Percentiles rank a stretch among this genome's conserved stretches.
Conservation (phyloP, 176 grass and related monocot genomes). For the Oryza officinalis region DNA sequence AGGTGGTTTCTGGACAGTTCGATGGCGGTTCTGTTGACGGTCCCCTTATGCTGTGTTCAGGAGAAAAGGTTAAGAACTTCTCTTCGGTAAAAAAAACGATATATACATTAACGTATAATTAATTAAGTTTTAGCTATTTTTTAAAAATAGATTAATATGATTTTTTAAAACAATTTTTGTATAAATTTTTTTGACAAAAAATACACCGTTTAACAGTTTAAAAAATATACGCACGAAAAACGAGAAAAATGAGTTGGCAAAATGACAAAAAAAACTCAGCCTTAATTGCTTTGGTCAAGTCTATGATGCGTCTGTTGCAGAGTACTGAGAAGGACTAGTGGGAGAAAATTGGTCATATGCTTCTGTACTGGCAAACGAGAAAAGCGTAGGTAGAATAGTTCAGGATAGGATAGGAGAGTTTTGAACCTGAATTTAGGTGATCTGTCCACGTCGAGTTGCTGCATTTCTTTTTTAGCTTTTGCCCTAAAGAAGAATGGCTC, state of each 20-base stretch:
- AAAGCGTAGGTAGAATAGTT: background rate
- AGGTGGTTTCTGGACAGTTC: conserved; percentile 35
- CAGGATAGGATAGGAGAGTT: background rate
- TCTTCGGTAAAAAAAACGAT: too few relatives aligned
- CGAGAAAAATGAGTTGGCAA: too few relatives aligned
- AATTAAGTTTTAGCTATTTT: too few relatives aligned
- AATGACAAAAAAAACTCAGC: too few relatives aligned
- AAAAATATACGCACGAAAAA: too few relatives aligned
- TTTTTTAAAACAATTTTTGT: too few relatives aligned
- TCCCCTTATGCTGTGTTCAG: too few relatives aligned
- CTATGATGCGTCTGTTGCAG: background rate
- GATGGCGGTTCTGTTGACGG: background rate
- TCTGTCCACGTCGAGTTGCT: conserved; percentile 13
- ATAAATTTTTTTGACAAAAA: too few relatives aligned
- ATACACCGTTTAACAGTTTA: too few relatives aligned
- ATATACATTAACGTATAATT: too few relatives aligned
- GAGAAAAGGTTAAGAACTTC: too few relatives aligned
- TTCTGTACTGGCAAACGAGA: background rate
- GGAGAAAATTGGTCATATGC: conserved; percentile 31
- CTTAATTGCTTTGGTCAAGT: conserved; percentile 28
- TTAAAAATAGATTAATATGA: too few relatives aligned
- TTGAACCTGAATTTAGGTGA: conserved; percentile 23
- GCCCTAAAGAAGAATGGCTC: conserved; percentile 1
- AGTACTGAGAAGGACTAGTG: conserved; percentile 9
- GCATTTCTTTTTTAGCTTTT: conserved; percentile 18